Conservation (phyloP, 768 basidiomycete species). For the Rubroboletus satanas region DNA sequence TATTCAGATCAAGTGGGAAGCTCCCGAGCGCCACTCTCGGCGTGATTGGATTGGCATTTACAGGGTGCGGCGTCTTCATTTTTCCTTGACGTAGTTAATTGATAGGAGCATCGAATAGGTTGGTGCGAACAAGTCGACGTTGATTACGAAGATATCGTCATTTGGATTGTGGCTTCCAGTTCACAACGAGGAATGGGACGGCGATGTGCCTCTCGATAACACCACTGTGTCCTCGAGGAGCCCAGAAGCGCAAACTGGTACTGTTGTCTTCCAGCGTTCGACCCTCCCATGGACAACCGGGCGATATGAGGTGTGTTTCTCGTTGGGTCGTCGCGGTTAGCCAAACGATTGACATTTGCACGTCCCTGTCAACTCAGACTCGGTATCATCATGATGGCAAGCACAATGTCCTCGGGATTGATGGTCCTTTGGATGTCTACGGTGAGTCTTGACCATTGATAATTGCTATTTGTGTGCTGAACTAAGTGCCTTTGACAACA, state of each 20-base stretch:
- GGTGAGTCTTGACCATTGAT: conserved; percentile 47
- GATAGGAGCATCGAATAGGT: conserved; percentile 44
- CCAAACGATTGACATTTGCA: background rate
- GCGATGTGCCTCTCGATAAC: conserved; percentile 63
- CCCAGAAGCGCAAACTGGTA: conserved; percentile 53
- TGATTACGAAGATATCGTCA: conserved; percentile 81
- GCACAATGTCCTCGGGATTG: conserved; percentile 88
- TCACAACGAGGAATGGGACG: conserved; percentile 90
- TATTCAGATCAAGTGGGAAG: conserved; percentile 83
- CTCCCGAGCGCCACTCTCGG: conserved; percentile 79
- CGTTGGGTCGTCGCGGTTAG: background rate
- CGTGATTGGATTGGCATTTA: conserved; percentile 97
- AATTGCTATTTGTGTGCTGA: background rate
- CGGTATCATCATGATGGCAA: conserved; percentile 97
- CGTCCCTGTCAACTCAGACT: conserved; percentile 41
- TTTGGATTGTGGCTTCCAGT: conserved; percentile 93
- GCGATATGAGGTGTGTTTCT: conserved; percentile 60
- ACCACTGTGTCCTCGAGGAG: conserved; percentile 33
- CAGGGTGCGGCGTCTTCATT: conserved; percentile 43
- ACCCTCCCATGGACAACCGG: conserved; percentile 85
- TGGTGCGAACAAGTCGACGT: conserved; percentile 79
- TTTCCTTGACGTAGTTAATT: background rate
- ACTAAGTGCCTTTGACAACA: background rate
- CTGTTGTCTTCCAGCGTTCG: conserved; percentile 70
- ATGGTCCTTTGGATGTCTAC: conserved; percentile 84